phyloP scores from a whole-genome alignment of 495 filamentous ascomycete genomes.

The Hypoxylon subgilvum region DNA sequence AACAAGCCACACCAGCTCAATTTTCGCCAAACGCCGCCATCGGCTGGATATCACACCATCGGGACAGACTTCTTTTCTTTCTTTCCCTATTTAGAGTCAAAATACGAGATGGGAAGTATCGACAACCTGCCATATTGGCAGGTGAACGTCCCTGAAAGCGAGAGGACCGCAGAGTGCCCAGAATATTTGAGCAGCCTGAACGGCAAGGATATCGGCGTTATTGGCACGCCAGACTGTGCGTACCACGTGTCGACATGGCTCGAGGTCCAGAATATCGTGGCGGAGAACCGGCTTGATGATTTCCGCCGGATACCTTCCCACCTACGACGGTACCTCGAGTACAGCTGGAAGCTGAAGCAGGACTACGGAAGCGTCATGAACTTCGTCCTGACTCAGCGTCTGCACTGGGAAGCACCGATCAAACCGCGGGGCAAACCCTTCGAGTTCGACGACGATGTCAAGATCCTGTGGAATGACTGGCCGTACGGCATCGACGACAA shows the following conservation, averaged over 20 bases:
- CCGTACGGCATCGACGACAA: slow-evolving; percentile 78
- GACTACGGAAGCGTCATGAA: slow-evolving; percentile 75
- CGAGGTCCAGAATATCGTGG: slow-evolving; percentile 65
- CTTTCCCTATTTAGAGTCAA: too few species aligned
- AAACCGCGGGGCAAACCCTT: slow-evolving; percentile 48
- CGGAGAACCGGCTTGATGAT: slow-evolving; percentile 68
- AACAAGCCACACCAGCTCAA: background rate
- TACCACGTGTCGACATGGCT: slow-evolving; percentile 67
- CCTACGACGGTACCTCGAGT: slow-evolving; percentile 73
- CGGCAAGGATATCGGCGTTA: slow-evolving; percentile 63
- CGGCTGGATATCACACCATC: background rate
- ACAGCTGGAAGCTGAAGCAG: slow-evolving; percentile 63
- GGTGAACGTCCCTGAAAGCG: slow-evolving; percentile 69
- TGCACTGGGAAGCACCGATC: slow-evolving; percentile 64
- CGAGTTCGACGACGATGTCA: slow-evolving; percentile 65
- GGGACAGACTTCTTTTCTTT: background rate
- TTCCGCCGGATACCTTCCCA: slow-evolving; percentile 79
- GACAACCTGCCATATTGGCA: slow-evolving; percentile 73
- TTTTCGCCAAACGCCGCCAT: background rate
- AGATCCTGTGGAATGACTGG: slow-evolving; percentile 87
- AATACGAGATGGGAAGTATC: slow-evolving; percentile 39
- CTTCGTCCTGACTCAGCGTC: slow-evolving; percentile 69
- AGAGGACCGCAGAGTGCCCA: slow-evolving; percentile 71
- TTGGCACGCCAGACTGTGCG: slow-evolving; percentile 67
- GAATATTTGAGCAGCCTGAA: slow-evolving; percentile 64